Base-by-base conservation (phyloP, 2,329 filamentous ascomycete species). In the Endothia cerciana region DNA sequence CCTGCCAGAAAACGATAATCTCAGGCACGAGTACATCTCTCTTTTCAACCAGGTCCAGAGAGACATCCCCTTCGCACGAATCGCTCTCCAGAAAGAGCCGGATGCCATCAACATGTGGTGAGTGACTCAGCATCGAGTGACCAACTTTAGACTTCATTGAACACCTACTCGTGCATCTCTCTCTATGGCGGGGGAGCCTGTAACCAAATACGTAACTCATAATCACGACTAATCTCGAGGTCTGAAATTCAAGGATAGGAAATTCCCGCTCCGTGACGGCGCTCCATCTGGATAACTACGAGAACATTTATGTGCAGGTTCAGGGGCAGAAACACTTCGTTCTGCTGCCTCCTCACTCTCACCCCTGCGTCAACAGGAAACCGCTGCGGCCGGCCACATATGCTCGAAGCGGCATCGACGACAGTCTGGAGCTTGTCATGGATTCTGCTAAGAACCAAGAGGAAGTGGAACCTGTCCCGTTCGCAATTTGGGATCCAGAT, bases 291-390 rank as follows among this genome's bases (percentile, higher is more conserved):
- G 92, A 95, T 77, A 91, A 91, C 72, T 94, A 94, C 75, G 91
- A 95, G 76, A 95, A 95, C 74, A 83, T 95, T 0, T 95, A 94
- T 75, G 89, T 92, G 1, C 91, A 94, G 72, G 77, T 94, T 17
- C 76, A 87, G 0, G 92, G 92, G 0, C 78, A 79, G 64, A 95
- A 95, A 74, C 87, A 91, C 70, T 95, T 95, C 71, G 84, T 89
- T 0, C 80, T 95, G 1, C 77, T 95, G 1, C 89, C 92, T n/a
- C 88, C 91, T 0, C 75, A 90, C 1, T 91, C 87, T 68, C 85
- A 89, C 70, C 82, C 89, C 0, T 91, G 89, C 68, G 87, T 93
- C 53, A 87, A 87, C 66, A 92, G 94, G 78, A 78, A 78, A 69
- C 71, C 73, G 0, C 78, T 94, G 4, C 72, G 72, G 3, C 81